Conservation (phyloP, 768 basidiomycete species). For the Lepiota brunneoincarnata region DNA sequence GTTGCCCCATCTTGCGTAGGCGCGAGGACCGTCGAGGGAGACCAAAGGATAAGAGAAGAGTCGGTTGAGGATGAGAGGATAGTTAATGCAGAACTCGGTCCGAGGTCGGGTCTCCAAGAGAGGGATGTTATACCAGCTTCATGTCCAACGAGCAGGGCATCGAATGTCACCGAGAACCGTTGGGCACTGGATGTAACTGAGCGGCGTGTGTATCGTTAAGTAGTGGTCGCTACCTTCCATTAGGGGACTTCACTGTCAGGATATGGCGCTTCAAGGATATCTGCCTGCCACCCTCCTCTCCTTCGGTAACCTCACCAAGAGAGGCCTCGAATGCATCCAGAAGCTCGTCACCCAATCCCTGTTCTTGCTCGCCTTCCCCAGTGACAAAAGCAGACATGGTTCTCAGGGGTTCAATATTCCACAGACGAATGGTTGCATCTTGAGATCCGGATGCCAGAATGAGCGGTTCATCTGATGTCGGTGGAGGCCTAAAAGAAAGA, state of each 20-base stretch:
- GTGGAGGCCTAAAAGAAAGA: slow-evolving; percentile 58
- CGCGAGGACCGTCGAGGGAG: slow-evolving; percentile 55
- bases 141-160: slow-evolving; percentile 94
- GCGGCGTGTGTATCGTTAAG: background rate
- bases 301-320: slow-evolving; percentile 72
- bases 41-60: slow-evolving; percentile 95
- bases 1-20: slow-evolving; percentile 36
- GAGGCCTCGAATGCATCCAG: slow-evolving; percentile 88
- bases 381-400: slow-evolving; percentile 15
- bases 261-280: slow-evolving; percentile 89
- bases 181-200: slow-evolving; percentile 23
- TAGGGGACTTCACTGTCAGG: slow-evolving; percentile 55
- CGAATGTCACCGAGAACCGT: slow-evolving; percentile 82
- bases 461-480: slow-evolving; percentile 40
- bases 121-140: slow-evolving; percentile 90
- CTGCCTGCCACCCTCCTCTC: slow-evolving; percentile 80
- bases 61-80: slow-evolving; percentile 94
- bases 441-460: slow-evolving; percentile 92
- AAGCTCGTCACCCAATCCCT: slow-evolving; percentile 61
- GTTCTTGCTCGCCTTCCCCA: slow-evolving; percentile 17
- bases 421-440: slow-evolving; percentile 90
- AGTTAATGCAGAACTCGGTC: slow-evolving; percentile 33
- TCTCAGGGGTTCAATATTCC: slow-evolving; percentile 69
- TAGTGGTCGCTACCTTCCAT: slow-evolving; percentile 32
- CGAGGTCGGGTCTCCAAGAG: slow-evolving; percentile 64